These are phyloP conservation scores for Singerocomus inundabilis DNA, from an alignment of 1,284 basidiomycete species.

Conservation along the genomic window DNA sequence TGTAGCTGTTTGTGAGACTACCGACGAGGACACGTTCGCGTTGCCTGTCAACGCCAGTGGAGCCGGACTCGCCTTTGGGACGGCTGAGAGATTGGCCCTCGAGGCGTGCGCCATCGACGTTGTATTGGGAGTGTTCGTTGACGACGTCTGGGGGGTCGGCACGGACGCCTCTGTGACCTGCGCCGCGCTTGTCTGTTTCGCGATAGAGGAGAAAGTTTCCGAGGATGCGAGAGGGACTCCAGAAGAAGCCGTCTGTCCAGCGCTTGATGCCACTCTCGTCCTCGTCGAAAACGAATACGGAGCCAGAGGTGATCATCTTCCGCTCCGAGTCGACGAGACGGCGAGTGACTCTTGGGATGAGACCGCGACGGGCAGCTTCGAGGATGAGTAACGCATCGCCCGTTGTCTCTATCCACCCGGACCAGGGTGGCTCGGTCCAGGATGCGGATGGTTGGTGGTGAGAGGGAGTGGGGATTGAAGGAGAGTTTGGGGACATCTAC, in stretches of 20 bases:
- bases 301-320: constrained; percentile 90
- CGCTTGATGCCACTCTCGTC: constrained; percentile 97
- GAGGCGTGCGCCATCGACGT: constrained; percentile 34
- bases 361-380: constrained; percentile 86
- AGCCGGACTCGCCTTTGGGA: constrained; percentile 53
- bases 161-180: constrained; percentile 53
- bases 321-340: constrained; percentile 91
- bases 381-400: constrained; percentile 95
- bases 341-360: constrained; percentile 92
- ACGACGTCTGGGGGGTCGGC: constrained; percentile 36
- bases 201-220: constrained; percentile 96
- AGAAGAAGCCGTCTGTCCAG: constrained; percentile 97
- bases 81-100: constrained; percentile 56
- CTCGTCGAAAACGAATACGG: constrained; percentile 98
- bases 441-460: constrained; percentile 27
- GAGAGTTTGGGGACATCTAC: constrained; percentile 40
- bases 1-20: constrained; percentile 86
- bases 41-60: constrained; percentile 57
- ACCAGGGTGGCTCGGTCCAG: constrained; percentile 85
- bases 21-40: constrained; percentile 83
- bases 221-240: constrained; percentile 85
- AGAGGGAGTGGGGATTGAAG: constrained; percentile 18
- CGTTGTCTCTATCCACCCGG: constrained; percentile 92
- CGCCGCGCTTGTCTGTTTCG: constrained; percentile 82
- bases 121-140: constrained; percentile 36